Conservation (phyloP, 345 rosid species). For the Zanthoxylum bungeanum region DNA sequence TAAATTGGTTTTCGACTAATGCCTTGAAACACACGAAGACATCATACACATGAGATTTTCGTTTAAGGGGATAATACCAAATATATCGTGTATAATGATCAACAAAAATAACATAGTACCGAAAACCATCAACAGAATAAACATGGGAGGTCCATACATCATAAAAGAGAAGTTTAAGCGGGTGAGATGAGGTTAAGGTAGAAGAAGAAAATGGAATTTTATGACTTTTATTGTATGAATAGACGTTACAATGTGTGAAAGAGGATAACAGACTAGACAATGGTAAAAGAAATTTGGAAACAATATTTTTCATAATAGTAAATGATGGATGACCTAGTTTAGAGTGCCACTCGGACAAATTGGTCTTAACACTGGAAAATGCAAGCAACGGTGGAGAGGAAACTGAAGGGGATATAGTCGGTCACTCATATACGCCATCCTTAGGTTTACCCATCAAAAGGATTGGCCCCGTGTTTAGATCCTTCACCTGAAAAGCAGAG, state of each 20-base stretch:
- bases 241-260: background rate
- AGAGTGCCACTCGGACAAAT: background rate
- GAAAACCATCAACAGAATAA: background rate
- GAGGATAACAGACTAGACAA: background rate
- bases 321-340: background rate
- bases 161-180: background rate
- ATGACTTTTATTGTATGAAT: conserved; percentile 9
- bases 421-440: background rate
- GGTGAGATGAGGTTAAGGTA: background rate
- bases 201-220: background rate
- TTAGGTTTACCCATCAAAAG: background rate
- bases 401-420: background rate
- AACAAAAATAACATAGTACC: too few relatives aligned
- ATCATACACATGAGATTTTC: too few relatives aligned
- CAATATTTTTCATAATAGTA: background rate
- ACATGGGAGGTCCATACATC: conserved; percentile 7
- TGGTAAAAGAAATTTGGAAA: background rate
- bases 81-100: background rate
- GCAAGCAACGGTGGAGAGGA: background rate
- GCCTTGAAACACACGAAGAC: too few relatives aligned
- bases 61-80: conserved; percentile 13
- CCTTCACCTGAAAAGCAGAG: background rate
- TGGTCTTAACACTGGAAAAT: background rate
- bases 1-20: too few relatives aligned
- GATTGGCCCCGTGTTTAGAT: background rate